Percentiles rank a stretch among this genome's conserved stretches.
phyloP scores from a whole-genome alignment of 2,329 filamentous ascomycete species.

The Gliomastix tumulicola region DNA sequence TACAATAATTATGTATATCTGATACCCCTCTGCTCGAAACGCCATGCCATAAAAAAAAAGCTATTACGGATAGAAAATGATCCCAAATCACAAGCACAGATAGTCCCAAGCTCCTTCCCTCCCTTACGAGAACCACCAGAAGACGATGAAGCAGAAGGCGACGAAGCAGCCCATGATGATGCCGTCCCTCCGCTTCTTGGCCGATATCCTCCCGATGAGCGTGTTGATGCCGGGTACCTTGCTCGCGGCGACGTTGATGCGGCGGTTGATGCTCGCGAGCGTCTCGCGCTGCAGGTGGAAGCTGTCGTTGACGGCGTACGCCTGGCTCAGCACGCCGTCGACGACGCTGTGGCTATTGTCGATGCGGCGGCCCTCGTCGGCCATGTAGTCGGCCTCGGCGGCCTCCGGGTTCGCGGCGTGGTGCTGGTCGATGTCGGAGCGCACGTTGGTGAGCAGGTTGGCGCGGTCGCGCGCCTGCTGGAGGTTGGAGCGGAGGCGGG shows the following conservation, averaged over 20 bases:
- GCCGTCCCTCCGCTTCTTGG: slow-evolving; percentile 90
- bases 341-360: slow-evolving; percentile 87
- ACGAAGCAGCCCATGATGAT: slow-evolving; percentile 91
- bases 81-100: background rate
- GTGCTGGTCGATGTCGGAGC: slow-evolving; percentile 87
- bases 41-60: slow-evolving; percentile 10
- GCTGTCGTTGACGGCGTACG: slow-evolving; percentile 92
- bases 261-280: slow-evolving; percentile 77
- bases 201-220: slow-evolving; percentile 85
- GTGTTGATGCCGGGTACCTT: slow-evolving; percentile 91
- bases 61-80: background rate
- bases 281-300: slow-evolving; percentile 85
- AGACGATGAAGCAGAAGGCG: slow-evolving; percentile 81
- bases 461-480: slow-evolving; percentile 75
- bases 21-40: slow-evolving; percentile 26
- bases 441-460: slow-evolving; percentile 85
- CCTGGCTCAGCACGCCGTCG: slow-evolving; percentile 87
- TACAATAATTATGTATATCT: slow-evolving; percentile 24
- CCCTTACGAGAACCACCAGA: slow-evolving; percentile 61
- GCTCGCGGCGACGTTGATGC: slow-evolving; percentile 83
- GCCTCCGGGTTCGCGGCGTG: slow-evolving; percentile 72
- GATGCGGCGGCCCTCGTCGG: slow-evolving; percentile 77
- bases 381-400: slow-evolving; percentile 94
- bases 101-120: too few species aligned
- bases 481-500: slow-evolving; percentile 66